Evolutionary conservation across 331 rosid genomes (phyloP).

Genomic region (Malus hybrid): DNA sequence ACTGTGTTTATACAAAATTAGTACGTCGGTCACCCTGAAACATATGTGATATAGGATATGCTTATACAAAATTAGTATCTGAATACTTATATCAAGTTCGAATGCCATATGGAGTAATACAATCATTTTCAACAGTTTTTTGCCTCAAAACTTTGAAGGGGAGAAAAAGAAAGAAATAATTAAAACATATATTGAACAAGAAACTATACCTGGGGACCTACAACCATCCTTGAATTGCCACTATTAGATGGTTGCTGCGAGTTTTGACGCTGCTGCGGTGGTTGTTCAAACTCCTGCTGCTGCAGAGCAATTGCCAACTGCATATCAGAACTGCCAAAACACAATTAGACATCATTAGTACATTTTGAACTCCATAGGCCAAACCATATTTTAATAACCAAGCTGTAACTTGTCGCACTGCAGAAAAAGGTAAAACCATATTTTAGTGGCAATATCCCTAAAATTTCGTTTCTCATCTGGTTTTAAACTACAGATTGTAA

Average conservation of each 20-base stretch:
- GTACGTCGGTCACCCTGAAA: background rate
- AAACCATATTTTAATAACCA: background rate
- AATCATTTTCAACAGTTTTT: background rate
- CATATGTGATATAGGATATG: background rate
- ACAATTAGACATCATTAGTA: background rate
- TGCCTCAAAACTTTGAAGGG: background rate
- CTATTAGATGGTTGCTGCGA: constrained; percentile 45
- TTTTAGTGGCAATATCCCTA: background rate
- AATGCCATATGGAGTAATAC: background rate
- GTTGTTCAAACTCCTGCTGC: constrained; percentile 96
- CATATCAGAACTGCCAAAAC: constrained; percentile 74
- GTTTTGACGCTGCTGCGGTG: constrained; percentile 57
- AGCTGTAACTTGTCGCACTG: background rate
- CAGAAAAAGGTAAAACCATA: background rate
- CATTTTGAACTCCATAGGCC: background rate
- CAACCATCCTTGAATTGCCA: constrained; percentile 62
- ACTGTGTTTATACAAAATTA: background rate
- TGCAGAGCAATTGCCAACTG: constrained; percentile 95
- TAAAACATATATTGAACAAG: background rate
- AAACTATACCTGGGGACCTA: constrained; percentile 82
- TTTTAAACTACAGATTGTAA: background rate
- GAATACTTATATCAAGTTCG: background rate
- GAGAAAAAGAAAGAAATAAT: background rate
- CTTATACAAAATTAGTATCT: background rate
- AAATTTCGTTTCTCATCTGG: background rate